These are phyloP conservation scores for Conringia planisiliqua DNA, from an alignment of 345 rosid species.

Conservation along the genomic window DNA sequence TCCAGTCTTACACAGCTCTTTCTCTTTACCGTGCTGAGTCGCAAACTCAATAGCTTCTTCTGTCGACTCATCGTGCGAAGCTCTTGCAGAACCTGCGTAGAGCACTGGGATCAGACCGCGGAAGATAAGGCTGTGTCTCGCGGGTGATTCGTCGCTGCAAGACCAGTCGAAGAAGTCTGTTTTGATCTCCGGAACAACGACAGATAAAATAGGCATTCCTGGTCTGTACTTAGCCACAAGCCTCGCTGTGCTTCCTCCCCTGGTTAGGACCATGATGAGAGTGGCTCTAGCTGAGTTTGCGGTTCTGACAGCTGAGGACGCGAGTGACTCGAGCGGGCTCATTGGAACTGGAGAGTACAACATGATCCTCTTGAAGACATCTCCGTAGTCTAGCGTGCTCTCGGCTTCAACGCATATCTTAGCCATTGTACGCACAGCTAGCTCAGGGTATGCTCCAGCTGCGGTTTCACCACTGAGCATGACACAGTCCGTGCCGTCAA, in stretches of 20 bases:
- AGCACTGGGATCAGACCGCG: slow-evolving; percentile 83
- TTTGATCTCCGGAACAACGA: slow-evolving; percentile 85
- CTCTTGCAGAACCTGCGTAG: slow-evolving; percentile 88
- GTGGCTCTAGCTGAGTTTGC: slow-evolving; percentile 83
- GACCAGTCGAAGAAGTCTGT: slow-evolving; percentile 92
- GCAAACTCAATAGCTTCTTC: slow-evolving; percentile 91
- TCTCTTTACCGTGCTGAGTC: slow-evolving; percentile 58
- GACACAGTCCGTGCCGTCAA: slow-evolving; percentile 91
- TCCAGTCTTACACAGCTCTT: slow-evolving; percentile 67
- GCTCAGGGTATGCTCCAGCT: slow-evolving; percentile 96
- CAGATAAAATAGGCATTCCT: slow-evolving; percentile 80
- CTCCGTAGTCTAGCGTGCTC: slow-evolving; percentile 81
- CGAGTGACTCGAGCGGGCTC: slow-evolving; percentile 91
- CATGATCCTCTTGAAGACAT: slow-evolving; percentile 83
- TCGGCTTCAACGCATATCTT: slow-evolving; percentile 89
- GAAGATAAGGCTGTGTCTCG: slow-evolving; percentile 87
- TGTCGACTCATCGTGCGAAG: slow-evolving; percentile 83
- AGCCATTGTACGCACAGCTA: slow-evolving; percentile 93
- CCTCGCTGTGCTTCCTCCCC: slow-evolving; percentile 96
- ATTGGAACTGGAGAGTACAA: slow-evolving; percentile 83
- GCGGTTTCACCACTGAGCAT: slow-evolving; percentile 99
- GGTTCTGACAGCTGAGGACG: slow-evolving; percentile 88
- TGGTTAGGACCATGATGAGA: slow-evolving; percentile 79
- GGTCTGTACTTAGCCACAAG: slow-evolving; percentile 97
- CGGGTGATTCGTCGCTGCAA: slow-evolving; percentile 83